These are phyloP conservation scores for Talaromyces piceae DNA, from an alignment of 2,329 filamentous ascomycete genomes.

Conservation along the genomic window DNA sequence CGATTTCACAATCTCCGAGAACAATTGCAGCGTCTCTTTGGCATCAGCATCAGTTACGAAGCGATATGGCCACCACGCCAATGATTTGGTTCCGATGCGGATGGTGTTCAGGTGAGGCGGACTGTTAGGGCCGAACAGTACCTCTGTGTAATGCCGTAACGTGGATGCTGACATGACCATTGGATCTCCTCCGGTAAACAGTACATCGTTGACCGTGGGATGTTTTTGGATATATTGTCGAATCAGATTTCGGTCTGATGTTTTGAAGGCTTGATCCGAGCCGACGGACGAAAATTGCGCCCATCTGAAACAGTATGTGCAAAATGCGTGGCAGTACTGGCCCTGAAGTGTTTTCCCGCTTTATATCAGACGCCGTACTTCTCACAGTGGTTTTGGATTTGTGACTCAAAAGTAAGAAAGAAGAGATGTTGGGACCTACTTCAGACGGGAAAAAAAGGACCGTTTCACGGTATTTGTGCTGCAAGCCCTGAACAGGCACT, in stretches of 20 bases:
- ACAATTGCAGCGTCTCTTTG: background rate
- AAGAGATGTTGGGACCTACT: background rate
- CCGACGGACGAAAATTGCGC: background rate
- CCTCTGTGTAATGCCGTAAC: background rate
- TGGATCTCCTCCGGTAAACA: conserved; percentile 1
- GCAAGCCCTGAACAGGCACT: background rate
- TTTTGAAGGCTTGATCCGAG: background rate
- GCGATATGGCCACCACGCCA: background rate
- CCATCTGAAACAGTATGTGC: background rate
- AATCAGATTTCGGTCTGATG: background rate
- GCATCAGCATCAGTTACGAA: background rate
- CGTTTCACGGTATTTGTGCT: background rate
- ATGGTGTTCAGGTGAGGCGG: background rate
- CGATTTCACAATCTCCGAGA: background rate
- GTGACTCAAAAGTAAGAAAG: background rate
- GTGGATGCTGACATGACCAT: background rate
- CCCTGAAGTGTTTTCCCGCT: background rate
- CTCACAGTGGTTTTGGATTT: background rate
- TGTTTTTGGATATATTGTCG: background rate
- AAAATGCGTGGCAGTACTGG: background rate
- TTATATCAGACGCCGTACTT: background rate
- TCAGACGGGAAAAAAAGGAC: background rate
- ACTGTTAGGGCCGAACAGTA: background rate
- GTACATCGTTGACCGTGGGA: background rate
- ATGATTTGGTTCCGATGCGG: background rate